Conservation (phyloP, 805 yeast genomes). For the Wickerhamiella spandovensis region DNA sequence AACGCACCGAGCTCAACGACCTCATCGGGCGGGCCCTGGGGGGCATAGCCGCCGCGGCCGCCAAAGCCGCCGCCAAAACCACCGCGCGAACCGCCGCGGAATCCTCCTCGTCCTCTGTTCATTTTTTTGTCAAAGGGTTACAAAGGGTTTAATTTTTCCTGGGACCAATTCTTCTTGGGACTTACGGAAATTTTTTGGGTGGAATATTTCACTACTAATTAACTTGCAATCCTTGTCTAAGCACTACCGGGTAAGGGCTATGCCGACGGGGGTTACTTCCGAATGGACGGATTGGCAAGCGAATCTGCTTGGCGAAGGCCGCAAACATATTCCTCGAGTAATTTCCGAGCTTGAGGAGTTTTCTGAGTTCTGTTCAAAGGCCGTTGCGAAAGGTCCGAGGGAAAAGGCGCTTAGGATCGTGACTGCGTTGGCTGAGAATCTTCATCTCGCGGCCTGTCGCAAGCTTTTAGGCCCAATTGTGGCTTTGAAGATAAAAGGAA, state of each 20-base stretch:
- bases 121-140: slow-evolving; percentile 24
- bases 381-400: neutral
- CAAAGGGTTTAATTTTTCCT: slow-evolving; percentile 1
- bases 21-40: slow-evolving; percentile 92
- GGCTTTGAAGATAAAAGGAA: neutral
- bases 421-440: neutral
- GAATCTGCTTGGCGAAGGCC: neutral
- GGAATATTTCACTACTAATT: neutral
- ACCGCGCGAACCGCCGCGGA: slow-evolving; percentile 42
- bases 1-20: slow-evolving; percentile 95
- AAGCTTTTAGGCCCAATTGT: neutral
- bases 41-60: slow-evolving; percentile 28
- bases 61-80: slow-evolving; percentile 61
- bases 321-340: neutral
- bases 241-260: neutral
- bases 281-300: neutral
- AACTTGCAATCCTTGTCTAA: neutral
- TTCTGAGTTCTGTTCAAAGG: neutral
- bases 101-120: slow-evolving; percentile 58
- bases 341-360: neutral
- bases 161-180: neutral
- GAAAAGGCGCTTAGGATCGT: neutral
- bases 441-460: neutral
- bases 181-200: neutral
- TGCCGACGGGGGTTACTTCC: neutral